These are phyloP conservation scores for Malassezia psittaci DNA, from an alignment of 1,284 basidiomycete genomes.

Conservation along the genomic window DNA sequence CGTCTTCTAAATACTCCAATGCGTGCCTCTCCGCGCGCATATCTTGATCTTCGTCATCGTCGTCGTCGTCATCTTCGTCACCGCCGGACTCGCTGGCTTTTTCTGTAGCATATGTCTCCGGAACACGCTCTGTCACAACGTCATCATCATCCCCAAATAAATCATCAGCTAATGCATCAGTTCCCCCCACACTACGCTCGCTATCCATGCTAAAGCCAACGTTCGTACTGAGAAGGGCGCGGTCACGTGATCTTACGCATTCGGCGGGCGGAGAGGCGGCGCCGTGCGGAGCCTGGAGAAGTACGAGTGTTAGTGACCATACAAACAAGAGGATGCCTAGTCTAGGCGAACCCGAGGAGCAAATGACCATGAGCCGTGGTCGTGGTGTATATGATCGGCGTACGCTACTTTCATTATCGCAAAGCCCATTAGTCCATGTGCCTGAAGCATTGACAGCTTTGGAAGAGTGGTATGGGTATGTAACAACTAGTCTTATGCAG, in stretches of 20 bases:
- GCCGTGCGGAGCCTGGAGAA: too few relatives aligned
- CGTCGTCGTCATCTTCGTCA: slow-evolving; percentile 13
- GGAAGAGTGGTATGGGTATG: slow-evolving; percentile 17
- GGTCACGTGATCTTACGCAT: slow-evolving; percentile 3
- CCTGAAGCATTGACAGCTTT: slow-evolving; percentile 49
- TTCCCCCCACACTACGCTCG: neutral
- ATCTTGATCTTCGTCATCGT: slow-evolving; percentile 11
- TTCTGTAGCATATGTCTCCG: neutral
- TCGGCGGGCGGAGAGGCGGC: neutral
- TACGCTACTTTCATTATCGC: slow-evolving; percentile 56
- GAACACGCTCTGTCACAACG: slow-evolving; percentile 12
- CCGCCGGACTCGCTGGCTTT: slow-evolving; percentile 5
- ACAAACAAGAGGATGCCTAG: too few relatives aligned
- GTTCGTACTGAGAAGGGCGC: neutral
- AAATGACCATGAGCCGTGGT: too few relatives aligned
- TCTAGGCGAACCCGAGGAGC: too few relatives aligned
- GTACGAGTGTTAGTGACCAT: too few relatives aligned
- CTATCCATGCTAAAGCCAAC: neutral
- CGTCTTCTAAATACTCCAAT: slow-evolving; percentile 35
- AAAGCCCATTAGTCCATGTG: slow-evolving; percentile 62
- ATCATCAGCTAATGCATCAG: slow-evolving; percentile 15
- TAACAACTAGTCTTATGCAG: slow-evolving; percentile 1
- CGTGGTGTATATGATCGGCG: slow-evolving; percentile 1
- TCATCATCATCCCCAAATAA: slow-evolving; percentile 30
- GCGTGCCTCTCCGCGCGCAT: slow-evolving; percentile 19